Conservation (phyloP, 2,329 filamentous ascomycete genomes). For the Arthrocladium fulminans region DNA sequence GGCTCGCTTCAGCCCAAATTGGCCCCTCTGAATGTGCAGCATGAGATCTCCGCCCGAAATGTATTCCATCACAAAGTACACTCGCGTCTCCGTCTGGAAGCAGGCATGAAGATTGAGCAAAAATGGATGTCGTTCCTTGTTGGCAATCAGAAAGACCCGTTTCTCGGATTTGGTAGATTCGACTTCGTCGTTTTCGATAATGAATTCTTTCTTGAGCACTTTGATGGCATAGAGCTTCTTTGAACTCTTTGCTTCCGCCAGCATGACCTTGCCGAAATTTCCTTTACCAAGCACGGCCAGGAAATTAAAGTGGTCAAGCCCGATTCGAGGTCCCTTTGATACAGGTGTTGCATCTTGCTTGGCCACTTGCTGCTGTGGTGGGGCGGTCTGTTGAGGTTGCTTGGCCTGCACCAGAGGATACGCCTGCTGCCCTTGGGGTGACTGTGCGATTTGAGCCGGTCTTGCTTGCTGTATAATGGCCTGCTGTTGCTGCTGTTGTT, state of each 20-base stretch:
- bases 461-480: constrained; percentile 23
- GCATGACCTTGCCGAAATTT: constrained; percentile 99
- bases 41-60: constrained; percentile 97
- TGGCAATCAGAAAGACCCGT: constrained; percentile 91
- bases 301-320: constrained; percentile 98
- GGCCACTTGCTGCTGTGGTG: constrained; percentile 21
- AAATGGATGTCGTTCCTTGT: constrained; percentile 95
- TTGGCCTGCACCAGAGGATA: constrained; percentile 28
- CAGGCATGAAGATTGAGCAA: constrained; percentile 90
- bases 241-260: constrained; percentile 89
- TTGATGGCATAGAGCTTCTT: constrained; percentile 96
- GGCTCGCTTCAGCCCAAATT: constrained; percentile 90
- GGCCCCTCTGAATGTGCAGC: constrained; percentile 94
- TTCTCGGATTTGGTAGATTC: constrained; percentile 97
- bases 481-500: constrained; percentile 19
- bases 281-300: constrained; percentile 95
- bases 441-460: constrained; percentile 14
- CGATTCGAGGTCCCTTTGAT: constrained; percentile 55
- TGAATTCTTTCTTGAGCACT: constrained; percentile 98
- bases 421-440: constrained; percentile 25
- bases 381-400: constrained; percentile 20
- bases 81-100: constrained; percentile 96
- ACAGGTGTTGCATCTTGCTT: constrained; percentile 14
- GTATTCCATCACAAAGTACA: constrained; percentile 99
- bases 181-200: constrained; percentile 98